Conservation (phyloP, 805 yeast genomes). For the Pichia nanzhaoensis region DNA sequence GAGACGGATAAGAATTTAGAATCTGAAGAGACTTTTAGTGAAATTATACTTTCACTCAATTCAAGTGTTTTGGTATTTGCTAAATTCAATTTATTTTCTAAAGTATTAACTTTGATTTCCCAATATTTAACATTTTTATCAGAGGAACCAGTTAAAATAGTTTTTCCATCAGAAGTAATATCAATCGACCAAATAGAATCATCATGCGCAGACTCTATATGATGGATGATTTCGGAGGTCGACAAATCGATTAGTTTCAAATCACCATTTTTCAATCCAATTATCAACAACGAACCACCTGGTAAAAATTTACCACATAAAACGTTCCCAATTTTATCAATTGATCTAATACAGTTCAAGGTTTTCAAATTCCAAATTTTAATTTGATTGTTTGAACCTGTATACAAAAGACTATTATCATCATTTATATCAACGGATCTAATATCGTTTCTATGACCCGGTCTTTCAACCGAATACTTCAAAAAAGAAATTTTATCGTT, state of each 20-base stretch:
- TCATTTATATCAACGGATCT: conserved; percentile 76
- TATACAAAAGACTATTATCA: conserved; percentile 73
- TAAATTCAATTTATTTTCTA: conserved; percentile 45
- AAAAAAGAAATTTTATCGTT: conserved; percentile 36
- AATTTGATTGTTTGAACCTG: conserved; percentile 85
- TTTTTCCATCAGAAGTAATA: conserved; percentile 75
- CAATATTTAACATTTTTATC: conserved; percentile 88
- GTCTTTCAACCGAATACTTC: conserved; percentile 55
- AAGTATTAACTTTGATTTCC: conserved; percentile 73
- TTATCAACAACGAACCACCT: conserved; percentile 80
- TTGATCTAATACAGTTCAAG: conserved; percentile 71
- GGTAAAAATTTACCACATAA: conserved; percentile 77
- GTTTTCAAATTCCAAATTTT: conserved; percentile 84
- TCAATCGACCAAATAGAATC: conserved; percentile 86
- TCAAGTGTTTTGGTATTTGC: conserved; percentile 78
- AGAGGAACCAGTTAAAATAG: conserved; percentile 86
- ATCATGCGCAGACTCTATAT: conserved; percentile 67
- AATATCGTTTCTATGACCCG: conserved; percentile 88
- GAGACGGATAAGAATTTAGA: conserved; percentile 73
- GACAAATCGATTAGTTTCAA: conserved; percentile 83
- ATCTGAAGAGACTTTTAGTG: conserved; percentile 77
- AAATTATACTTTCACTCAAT: conserved; percentile 75
- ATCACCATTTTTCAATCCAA: conserved; percentile 85
- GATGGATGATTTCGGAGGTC: conserved; percentile 64
- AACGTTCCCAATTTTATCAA: conserved; percentile 78